Conservation (phyloP, 208 protist genomes). For the Leishmania turanica region DNA sequence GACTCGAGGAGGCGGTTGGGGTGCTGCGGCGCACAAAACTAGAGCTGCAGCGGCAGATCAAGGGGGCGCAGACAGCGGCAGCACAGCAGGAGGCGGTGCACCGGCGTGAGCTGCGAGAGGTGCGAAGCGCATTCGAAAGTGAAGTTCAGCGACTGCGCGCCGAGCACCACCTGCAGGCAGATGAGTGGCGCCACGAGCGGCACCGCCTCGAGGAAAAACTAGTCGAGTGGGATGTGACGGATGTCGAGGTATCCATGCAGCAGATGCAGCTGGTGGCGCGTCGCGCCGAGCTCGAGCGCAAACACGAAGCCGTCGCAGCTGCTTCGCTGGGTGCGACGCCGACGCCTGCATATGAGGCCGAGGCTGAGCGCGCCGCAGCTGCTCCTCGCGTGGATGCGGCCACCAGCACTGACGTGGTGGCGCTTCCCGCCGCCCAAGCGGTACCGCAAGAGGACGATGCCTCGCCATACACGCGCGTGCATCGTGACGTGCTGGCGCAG, state of each 20-base stretch:
- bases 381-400: background rate
- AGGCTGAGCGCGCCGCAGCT: background rate
- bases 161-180: background rate
- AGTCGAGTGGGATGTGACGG: background rate
- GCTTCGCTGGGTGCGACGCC: background rate
- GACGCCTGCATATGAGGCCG: background rate
- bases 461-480: slow-evolving; percentile 1
- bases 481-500: slow-evolving; percentile 17
- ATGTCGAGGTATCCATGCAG: background rate
- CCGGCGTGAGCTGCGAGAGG: background rate
- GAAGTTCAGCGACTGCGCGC: background rate
- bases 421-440: background rate
- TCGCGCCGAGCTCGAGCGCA: background rate
- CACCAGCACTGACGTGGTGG: background rate
- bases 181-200: background rate
- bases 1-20: slow-evolving; percentile 13
- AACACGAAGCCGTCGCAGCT: too few relatives aligned
- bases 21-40: slow-evolving; percentile 8
- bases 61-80: background rate
- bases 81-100: background rate
- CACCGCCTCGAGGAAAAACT: background rate
- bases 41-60: slow-evolving; percentile 11
- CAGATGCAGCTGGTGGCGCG: background rate
- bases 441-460: background rate
- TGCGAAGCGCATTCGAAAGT: background rate